phyloP scores from a whole-genome alignment of 2,329 filamentous ascomycete genomes.

The Cordyceps pruinosa region DNA sequence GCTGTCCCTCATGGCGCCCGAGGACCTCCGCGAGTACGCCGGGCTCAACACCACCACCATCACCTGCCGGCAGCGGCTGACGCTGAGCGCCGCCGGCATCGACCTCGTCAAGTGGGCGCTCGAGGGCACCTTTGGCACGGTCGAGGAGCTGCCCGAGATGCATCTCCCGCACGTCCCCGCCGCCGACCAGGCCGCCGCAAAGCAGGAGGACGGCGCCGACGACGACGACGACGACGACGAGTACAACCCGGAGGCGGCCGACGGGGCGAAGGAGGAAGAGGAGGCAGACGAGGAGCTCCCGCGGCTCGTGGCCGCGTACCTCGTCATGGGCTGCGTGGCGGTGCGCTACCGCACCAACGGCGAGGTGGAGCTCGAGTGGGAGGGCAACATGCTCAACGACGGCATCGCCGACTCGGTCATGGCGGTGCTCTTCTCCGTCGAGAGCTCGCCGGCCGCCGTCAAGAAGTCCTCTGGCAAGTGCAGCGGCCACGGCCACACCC shows the following conservation, averaged over 20 bases:
- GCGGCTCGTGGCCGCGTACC: constrained; percentile 48
- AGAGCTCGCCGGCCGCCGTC: constrained; percentile 90
- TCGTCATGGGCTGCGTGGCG: constrained; percentile 85
- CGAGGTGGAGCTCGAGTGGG: constrained; percentile 89
- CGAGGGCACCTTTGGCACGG: constrained; percentile 85
- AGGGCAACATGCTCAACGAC: constrained; percentile 96
- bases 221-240: constrained; percentile 29
- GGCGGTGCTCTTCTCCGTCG: constrained; percentile 83
- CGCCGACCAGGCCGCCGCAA: constrained; percentile 21
- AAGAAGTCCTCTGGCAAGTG: constrained; percentile 51
- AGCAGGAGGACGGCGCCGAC: constrained; percentile 23
- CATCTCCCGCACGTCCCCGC: constrained; percentile 28
- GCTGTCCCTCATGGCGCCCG: constrained; percentile 91
- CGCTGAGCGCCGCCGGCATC: constrained; percentile 77
- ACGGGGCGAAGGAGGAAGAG: constrained; percentile 29
- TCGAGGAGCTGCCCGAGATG: constrained; percentile 61
- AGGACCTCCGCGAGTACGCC: constrained; percentile 91
- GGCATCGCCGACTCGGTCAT: constrained; percentile 96
- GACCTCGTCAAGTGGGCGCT: constrained; percentile 91
- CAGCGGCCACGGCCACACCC: constrained; percentile 26
- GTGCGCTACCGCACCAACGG: constrained; percentile 72
- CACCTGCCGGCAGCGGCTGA: constrained; percentile 84
- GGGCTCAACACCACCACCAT: constrained; percentile 95
- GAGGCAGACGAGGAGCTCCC: constrained; percentile 60
- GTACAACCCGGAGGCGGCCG: constrained; percentile 37